A percentile compares a stretch with the other conserved stretches of the same genome.
These are phyloP conservation scores for Sporothrix pseudoabietina DNA, from an alignment of 2,329 filamentous ascomycete species.

Conservation along the genomic window DNA sequence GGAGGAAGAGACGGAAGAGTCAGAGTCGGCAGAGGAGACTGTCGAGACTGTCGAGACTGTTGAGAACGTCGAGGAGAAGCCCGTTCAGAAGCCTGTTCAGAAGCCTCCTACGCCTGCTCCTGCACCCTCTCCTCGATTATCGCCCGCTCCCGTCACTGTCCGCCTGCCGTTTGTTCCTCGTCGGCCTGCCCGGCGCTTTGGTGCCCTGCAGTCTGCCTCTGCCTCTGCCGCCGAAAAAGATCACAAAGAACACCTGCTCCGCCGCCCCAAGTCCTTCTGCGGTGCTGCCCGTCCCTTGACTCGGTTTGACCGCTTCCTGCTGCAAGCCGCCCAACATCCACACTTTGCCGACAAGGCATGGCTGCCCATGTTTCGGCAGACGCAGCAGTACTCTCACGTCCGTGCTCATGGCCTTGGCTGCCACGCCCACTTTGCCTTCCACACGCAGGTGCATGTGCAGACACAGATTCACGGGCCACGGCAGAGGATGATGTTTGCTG, in stretches of 20 bases:
- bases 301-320: slow-evolving; percentile 22
- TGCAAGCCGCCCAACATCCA: slow-evolving; percentile 17
- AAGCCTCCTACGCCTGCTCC: no score
- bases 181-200: not conserved
- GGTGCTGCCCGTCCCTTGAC: not conserved
- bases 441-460: not conserved
- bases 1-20: not conserved
- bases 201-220: not conserved
- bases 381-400: not conserved
- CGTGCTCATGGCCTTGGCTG: no score
- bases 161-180: not conserved
- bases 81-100: no score
- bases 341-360: slow-evolving; percentile 16
- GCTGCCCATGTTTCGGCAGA: not conserved
- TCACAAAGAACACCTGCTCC: not conserved
- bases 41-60: not conserved
- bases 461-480: not conserved
- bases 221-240: not conserved
- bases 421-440: not conserved
- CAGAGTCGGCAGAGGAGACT: not conserved
- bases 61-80: not conserved
- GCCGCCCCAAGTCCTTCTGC: slow-evolving; percentile 16
- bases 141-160: not conserved
- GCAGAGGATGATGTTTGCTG: not conserved
- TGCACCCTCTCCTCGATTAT: no score